Base-by-base conservation (phyloP, 768 basidiomycete genomes). In the Macrocybe gigantea region DNA sequence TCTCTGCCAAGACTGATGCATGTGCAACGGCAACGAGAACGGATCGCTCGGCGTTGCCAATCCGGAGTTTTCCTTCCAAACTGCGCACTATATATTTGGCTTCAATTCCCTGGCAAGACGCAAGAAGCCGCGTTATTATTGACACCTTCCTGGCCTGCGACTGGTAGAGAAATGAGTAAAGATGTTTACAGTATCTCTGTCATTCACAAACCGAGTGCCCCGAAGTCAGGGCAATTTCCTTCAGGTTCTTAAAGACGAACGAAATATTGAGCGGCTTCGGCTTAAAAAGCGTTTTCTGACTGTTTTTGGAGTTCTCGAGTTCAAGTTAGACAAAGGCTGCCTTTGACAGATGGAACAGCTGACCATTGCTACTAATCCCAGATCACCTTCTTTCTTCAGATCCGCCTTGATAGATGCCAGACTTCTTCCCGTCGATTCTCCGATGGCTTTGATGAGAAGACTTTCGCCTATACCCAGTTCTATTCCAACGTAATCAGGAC, bases 391-490 rank as follows among this genome's bases (percentile, higher is more conserved):
- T 61, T 83, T 89, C 77, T 93, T 92, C 52, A 97, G 73, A 57
- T 97, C 95, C 5, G 85, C 80, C 61, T 97, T 98, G 58, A 99
- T 80, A 38, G 85, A 74, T 2, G 81, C 73, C 35, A 81, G 64
- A 54, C 83, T 92, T 49, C 96, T 79, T n/a, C 95, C 96, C 0
- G 93, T 95, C 3, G 92, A 92, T 62, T 96, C 89, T 36, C 82
- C 87, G 51, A 99, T 98, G 11, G 96, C 93, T 60, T 97, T 98
- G 61, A 96, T 79, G 34, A 99, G 75, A 13, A 98, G 68, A 54
- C 87, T 90, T 64, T 99, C 96, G 12, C 95, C 96, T 49, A 98
- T 94, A 32, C 96, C 96, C 1, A 99, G 79, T 63, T 99, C 95
- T 45, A 97, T 74, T 30, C 95, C 94, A 49, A 90, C 73, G 64